phyloP scores from a whole-genome alignment of 1,284 basidiomycete species.

The Ceratobasidium sp. region DNA sequence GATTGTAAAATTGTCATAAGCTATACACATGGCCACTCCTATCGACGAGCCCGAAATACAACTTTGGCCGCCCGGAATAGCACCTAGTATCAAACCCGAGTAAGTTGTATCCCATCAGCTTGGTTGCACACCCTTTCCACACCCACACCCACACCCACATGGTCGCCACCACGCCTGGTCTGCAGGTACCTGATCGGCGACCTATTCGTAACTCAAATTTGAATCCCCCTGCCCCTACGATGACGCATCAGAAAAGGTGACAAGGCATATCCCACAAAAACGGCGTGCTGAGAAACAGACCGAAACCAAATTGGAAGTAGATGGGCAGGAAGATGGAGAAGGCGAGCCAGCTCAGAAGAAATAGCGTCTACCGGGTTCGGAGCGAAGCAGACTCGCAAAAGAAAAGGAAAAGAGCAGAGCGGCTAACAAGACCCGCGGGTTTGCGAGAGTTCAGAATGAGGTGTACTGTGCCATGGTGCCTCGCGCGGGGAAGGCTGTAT shows the following conservation, averaged over 20 bases:
- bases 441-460: constrained; percentile 79
- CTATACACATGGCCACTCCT: not conserved
- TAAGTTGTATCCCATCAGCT: constrained; percentile 59
- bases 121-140: too few species aligned
- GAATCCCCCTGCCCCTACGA: constrained; percentile 69
- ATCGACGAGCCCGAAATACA: not conserved
- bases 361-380: constrained; percentile 40
- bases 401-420: constrained; percentile 79
- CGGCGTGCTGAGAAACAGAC: not conserved
- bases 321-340: constrained; percentile 53
- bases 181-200: constrained; percentile 53
- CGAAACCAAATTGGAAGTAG: constrained; percentile 6
- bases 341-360: constrained; percentile 55
- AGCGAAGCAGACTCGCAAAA: constrained; percentile 40
- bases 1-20: too few species aligned
- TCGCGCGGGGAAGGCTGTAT: constrained; percentile 76
- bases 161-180: not conserved
- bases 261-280: constrained; percentile 58
- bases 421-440: constrained; percentile 82
- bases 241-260: constrained; percentile 80
- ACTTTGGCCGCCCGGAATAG: constrained; percentile 68
- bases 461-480: constrained; percentile 81
- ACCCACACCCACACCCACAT: not conserved
- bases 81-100: constrained; percentile 80
- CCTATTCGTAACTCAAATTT: constrained; percentile 60